These are phyloP conservation scores for Ophiostoma novo-ulmi DNA, from an alignment of 2,329 filamentous ascomycete species.

Conservation along the genomic window DNA sequence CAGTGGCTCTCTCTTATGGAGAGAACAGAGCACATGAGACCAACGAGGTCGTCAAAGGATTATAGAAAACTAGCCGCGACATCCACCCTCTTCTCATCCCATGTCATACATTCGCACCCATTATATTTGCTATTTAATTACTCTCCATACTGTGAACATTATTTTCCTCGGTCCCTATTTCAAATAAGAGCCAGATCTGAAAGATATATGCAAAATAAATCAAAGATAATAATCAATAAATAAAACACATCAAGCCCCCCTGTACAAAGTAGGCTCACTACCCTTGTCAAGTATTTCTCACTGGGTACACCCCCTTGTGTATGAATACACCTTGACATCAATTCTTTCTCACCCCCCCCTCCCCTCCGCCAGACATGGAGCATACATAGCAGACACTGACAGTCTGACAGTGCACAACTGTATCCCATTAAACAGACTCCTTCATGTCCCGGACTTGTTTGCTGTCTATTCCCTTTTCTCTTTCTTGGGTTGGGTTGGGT, in stretches of 20 bases:
- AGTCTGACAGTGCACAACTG: background rate
- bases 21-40: background rate
- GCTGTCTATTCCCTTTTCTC: background rate
- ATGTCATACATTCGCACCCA: background rate
- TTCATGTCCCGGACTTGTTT: background rate
- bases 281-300: background rate
- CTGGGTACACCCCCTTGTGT: background rate
- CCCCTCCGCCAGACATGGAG: background rate
- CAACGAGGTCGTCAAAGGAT: background rate
- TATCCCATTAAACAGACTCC: background rate
- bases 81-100: background rate
- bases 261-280: background rate
- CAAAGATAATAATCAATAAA: background rate
- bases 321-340: background rate
- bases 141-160: background rate
- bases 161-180: background rate
- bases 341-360: too few relatives aligned
- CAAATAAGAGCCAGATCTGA: background rate
- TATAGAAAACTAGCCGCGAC: background rate
- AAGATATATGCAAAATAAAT: background rate
- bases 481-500: background rate
- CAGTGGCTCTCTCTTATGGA: background rate
- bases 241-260: background rate
- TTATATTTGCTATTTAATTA: background rate
- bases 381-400: background rate